Evolutionary conservation across 495 filamentous ascomycete species (phyloP).

Genomic region (Symbiotaphrina buchneri): DNA sequence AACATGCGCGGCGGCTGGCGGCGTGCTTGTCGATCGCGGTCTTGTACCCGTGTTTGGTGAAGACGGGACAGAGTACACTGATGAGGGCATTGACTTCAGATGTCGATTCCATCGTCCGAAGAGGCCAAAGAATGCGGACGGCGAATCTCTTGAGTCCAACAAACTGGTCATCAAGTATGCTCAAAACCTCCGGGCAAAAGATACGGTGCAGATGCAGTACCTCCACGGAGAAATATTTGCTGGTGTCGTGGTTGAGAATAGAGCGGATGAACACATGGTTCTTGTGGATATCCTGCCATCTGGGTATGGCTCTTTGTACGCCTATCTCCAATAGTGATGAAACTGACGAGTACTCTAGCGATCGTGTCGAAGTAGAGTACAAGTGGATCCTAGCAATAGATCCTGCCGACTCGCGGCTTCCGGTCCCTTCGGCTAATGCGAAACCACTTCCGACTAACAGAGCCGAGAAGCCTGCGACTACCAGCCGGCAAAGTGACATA

Average conservation of each 20-base stretch:
- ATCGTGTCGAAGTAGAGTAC: constrained; percentile 50
- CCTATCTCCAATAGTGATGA: constrained; percentile 7
- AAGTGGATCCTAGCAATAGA: constrained; percentile 53
- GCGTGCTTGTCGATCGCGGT: constrained; percentile 74
- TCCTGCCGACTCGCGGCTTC: constrained; percentile 36
- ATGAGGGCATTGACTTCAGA: constrained; percentile 73
- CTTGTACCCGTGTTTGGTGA: constrained; percentile 72
- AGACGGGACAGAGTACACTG: constrained; percentile 75
- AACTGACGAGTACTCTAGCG: constrained; percentile 17
- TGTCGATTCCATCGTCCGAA: constrained; percentile 88
- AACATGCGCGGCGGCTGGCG: constrained; percentile 78
- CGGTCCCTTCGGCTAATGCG: constrained; percentile 23
- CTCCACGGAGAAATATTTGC: constrained; percentile 73
- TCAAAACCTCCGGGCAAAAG: constrained; percentile 39
- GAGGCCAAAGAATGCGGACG: constrained; percentile 44
- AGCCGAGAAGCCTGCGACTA: constrained; percentile 15
- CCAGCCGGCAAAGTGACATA: constrained; percentile 21
- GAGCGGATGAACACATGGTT: constrained; percentile 48
- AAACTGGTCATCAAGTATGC: constrained; percentile 47
- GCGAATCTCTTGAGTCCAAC: constrained; percentile 44
- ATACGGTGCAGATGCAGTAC: constrained; percentile 76
- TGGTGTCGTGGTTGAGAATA: constrained; percentile 71
- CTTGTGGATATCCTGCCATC: constrained; percentile 71
- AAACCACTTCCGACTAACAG: constrained; percentile 29
- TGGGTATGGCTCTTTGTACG: no score